These are phyloP conservation scores for Samsoniella hepiali DNA, from an alignment of 2,329 filamentous ascomycete genomes.

Conservation along the genomic window DNA sequence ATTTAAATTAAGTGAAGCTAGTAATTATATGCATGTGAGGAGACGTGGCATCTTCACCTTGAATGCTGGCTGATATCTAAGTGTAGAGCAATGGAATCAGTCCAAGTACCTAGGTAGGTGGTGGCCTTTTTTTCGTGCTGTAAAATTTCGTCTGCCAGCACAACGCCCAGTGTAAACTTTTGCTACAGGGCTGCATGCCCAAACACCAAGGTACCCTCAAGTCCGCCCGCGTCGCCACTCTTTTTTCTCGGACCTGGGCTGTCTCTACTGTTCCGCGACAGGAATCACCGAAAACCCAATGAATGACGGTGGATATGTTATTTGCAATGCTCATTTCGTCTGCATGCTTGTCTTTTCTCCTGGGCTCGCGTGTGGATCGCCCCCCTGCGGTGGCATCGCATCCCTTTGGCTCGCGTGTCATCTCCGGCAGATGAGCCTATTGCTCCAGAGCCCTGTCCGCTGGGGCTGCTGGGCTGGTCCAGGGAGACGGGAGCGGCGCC, in stretches of 20 bases:
- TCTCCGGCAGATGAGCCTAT: constrained; percentile 17
- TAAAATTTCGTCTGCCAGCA: background rate
- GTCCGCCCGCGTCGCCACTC: constrained; percentile 4
- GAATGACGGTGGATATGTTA: constrained; percentile 14
- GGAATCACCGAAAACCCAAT: constrained; percentile 4
- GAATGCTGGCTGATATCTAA: background rate
- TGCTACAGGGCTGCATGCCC: background rate
- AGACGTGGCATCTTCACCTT: constrained; percentile 4
- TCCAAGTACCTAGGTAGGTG: background rate
- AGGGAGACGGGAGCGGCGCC: constrained; percentile 3
- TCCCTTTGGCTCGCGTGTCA: constrained; percentile 15
- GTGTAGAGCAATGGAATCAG: no score
- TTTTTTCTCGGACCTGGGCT: constrained; percentile 2
- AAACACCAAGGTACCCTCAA: background rate
- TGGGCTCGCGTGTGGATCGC: constrained; percentile 3
- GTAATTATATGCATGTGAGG: background rate
- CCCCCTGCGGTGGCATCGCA: background rate
- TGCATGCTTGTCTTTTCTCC: background rate
- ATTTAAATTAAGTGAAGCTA: no score
- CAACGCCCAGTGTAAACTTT: no score
- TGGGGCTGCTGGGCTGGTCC: constrained; percentile 12
- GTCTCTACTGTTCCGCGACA: background rate
- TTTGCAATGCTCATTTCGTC: constrained; percentile 16
- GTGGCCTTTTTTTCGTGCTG: background rate
- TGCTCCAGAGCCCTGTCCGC: constrained; percentile 1